Evolutionary conservation across 192 early-diverging fungal species (phyloP).

Genomic region (Allomyces javanicus): DNA sequence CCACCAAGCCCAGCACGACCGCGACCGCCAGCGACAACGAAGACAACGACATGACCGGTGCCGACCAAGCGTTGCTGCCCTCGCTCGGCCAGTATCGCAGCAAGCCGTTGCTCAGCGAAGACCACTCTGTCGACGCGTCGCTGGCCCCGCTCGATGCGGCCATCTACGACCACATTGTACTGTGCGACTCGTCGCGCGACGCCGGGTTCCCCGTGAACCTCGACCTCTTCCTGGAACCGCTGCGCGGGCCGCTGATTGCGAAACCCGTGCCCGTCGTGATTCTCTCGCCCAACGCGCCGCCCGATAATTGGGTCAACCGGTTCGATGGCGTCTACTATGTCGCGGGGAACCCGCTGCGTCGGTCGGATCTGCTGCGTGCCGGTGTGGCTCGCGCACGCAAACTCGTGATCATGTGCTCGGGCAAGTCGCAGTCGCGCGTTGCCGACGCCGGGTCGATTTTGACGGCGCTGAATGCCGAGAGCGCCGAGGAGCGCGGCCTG

Average conservation of each 20-base stretch:
- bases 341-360: background rate
- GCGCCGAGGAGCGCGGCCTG: slow-evolving; percentile 23
- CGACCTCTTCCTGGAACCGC: background rate
- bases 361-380: background rate
- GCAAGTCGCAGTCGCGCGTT: background rate
- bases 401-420: background rate
- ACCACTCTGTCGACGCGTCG: too few species aligned
- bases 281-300: background rate
- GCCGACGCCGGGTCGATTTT: slow-evolving; percentile 46
- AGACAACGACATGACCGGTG: too few species aligned
- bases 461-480: slow-evolving; percentile 44
- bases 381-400: background rate
- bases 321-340: background rate
- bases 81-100: too few species aligned
- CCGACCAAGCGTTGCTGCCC: too few species aligned
- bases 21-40: too few species aligned
- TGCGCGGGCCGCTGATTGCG: background rate
- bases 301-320: background rate
- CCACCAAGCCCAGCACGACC: too few species aligned
- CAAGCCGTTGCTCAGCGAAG: too few species aligned
- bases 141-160: background rate
- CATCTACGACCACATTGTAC: background rate
- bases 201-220: background rate
- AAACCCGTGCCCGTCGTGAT: background rate
- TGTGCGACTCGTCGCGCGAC: background rate